phyloP scores from a whole-genome alignment of 768 basidiomycete genomes.

The Lactarius akahatsu region DNA sequence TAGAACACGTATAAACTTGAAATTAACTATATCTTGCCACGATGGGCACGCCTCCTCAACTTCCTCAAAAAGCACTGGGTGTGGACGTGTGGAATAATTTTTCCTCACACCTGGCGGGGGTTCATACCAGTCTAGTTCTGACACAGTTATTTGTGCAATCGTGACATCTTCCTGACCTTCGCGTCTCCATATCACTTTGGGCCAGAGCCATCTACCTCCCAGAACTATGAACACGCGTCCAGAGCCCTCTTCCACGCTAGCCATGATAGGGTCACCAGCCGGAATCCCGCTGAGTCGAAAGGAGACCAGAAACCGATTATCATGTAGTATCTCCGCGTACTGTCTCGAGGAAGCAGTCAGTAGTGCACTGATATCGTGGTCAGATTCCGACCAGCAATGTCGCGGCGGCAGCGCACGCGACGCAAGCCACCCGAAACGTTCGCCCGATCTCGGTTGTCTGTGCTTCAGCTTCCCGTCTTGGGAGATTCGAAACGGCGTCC shows the following conservation, averaged over 20 bases:
- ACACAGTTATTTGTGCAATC: conserved; percentile 19
- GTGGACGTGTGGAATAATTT: conserved; percentile 1
- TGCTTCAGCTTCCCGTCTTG: conserved; percentile 12
- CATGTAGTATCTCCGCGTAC: conserved; percentile 51
- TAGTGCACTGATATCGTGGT: conserved; percentile 42
- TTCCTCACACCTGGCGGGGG: conserved; percentile 13
- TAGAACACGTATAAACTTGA: conserved; percentile 29
- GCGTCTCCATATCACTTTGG: conserved; percentile 40
- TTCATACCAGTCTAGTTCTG: conserved; percentile 26
- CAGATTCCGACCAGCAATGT: conserved; percentile 33
- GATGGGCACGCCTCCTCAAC: not conserved
- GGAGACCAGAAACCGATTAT: conserved; percentile 59
- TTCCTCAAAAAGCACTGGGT: not conserved
- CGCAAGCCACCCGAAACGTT: conserved; percentile 58
- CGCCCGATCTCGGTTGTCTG: conserved; percentile 26
- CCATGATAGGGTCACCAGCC: conserved; percentile 33
- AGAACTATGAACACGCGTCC: conserved; percentile 40
- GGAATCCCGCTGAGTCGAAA: conserved; percentile 50
- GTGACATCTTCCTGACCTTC: conserved; percentile 18
- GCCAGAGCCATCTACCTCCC: conserved; percentile 48
- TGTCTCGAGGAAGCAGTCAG: conserved; percentile 25
- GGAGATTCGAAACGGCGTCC: conserved; percentile 24
- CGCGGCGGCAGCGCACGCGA: conserved; percentile 51
- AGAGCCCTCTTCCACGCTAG: conserved; percentile 31
- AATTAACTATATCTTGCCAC: conserved; percentile 23